Evolutionary conservation across 371 early-diverging fungal species (phyloP).

Genomic region (Phascolomyces articulosus): DNA sequence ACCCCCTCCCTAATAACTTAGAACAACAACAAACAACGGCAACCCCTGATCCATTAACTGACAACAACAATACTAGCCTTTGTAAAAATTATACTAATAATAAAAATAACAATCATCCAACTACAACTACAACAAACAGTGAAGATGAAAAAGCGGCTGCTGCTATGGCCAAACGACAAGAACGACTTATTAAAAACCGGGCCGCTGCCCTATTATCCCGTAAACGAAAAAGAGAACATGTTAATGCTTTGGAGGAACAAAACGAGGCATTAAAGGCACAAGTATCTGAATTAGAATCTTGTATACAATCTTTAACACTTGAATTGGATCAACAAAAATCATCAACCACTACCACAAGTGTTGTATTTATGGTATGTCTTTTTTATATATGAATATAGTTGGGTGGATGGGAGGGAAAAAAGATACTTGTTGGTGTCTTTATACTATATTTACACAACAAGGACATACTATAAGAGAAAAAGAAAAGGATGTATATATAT

Average conservation of each 20-base stretch:
- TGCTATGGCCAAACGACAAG: slow-evolving; percentile 74
- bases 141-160: slow-evolving; percentile 17
- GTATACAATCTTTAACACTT: slow-evolving; percentile 35
- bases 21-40: slow-evolving; percentile 16
- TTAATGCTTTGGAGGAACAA: slow-evolving; percentile 74
- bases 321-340: slow-evolving; percentile 37
- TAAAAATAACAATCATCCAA: too few relatives aligned
- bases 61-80: slow-evolving; percentile 7
- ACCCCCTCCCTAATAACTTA: slow-evolving; percentile 15
- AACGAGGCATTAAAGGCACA: slow-evolving; percentile 62
- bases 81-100: slow-evolving; percentile 1
- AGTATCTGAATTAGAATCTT: slow-evolving; percentile 63
- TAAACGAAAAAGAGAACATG: slow-evolving; percentile 87
- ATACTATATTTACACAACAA: too few relatives aligned
- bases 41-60: slow-evolving; percentile 17
- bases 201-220: slow-evolving; percentile 88
- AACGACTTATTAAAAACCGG: slow-evolving; percentile 90
- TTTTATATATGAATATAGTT: background rate
- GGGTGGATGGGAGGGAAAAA: background rate
- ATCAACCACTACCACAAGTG: slow-evolving; percentile 1
- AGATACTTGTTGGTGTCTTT: too few relatives aligned
- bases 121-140: background rate
- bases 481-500: too few relatives aligned
- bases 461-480: background rate
- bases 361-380: slow-evolving; percentile 7